Evolutionary conservation across 2,329 filamentous ascomycete species (phyloP).

Genomic region (Colletotrichum camelliae): DNA sequence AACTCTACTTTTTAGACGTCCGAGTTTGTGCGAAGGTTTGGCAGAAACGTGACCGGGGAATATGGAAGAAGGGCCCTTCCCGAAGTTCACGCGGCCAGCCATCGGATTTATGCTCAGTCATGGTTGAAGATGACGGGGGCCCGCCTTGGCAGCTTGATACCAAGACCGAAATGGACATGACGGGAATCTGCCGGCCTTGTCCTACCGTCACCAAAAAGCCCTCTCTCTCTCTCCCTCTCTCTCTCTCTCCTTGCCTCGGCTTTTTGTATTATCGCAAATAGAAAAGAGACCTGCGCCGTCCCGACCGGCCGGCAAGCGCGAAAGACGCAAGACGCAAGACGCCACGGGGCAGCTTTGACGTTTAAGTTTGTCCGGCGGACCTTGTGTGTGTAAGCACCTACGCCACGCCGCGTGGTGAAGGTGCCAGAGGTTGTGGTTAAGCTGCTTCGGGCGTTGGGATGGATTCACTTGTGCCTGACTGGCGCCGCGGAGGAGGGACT

Average conservation of each 20-base stretch:
- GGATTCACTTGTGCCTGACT: neutral
- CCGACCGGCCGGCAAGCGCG: neutral
- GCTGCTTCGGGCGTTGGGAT: neutral
- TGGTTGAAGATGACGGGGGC: neutral
- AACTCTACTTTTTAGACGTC: neutral
- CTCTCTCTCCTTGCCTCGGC: neutral
- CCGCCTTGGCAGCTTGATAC: neutral
- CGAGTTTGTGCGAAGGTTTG: neutral
- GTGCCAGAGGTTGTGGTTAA: neutral
- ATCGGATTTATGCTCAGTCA: neutral
- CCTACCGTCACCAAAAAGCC: neutral
- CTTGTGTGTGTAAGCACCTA: neutral
- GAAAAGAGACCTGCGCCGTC: neutral
- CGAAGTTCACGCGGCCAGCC: neutral
- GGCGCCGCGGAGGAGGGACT: neutral
- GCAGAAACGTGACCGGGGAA: neutral
- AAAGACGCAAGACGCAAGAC: neutral
- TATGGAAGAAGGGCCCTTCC: neutral
- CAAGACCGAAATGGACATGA: neutral
- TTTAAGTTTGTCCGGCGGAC: neutral
- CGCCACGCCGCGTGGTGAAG: constrained; percentile 2
- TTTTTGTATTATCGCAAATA: neutral
- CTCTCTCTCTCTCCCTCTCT: neutral
- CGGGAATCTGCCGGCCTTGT: neutral
- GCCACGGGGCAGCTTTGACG: neutral